Evolutionary conservation across 495 filamentous ascomycete species (phyloP), one percentile per base, ranked within the genome.

Genomic region (Bryoglossum gracile): DNA sequence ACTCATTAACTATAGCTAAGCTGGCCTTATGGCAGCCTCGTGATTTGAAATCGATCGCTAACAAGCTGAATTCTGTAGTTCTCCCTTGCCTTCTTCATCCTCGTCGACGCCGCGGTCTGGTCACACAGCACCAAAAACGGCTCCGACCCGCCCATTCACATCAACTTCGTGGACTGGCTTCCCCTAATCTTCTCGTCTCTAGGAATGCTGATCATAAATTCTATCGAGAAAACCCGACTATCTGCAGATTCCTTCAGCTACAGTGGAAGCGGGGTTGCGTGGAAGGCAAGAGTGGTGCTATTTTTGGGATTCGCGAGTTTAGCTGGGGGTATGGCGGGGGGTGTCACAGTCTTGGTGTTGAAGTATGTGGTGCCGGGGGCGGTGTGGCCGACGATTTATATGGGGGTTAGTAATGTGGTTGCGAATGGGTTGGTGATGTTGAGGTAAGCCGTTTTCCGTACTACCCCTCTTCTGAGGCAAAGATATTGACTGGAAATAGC

Each of bases 151-250:
- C 25, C 35, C 18, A 77, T 95, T 43, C 90, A 99, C 72, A 81
- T 99, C 60, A 90, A 78, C 63, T 96, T 97, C 67, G 78, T 97
- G 60, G 94, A 99, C 76, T 99, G 94, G 94, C 87, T 99, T 55
- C 94, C 94, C 17, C 82, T 89, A 47, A 94, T 99, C 72, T 99
- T 94, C 73, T 86, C 80, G 37, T 76, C 81, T 41, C 77, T 97
- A 17, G 94, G 94, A 38, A 97, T 97, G 94, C 83, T 97, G 6
- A 89, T 97, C 56, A 97, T 99, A 78, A 99, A 97, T 74, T 87
- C 81, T 48, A 95, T 99, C 56, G 94, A 99, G 65, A 97, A 97
- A 73, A 77, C 82, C 10, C 75, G 89, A 16, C 70, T 99, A 58
- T 83, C 81, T 49, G 84, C 84, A 35, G 92, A 97, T 65, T 84